These are phyloP conservation scores for Penicillium flavigenum DNA, from an alignment of 495 filamentous ascomycete genomes.

Conservation along the genomic window DNA sequence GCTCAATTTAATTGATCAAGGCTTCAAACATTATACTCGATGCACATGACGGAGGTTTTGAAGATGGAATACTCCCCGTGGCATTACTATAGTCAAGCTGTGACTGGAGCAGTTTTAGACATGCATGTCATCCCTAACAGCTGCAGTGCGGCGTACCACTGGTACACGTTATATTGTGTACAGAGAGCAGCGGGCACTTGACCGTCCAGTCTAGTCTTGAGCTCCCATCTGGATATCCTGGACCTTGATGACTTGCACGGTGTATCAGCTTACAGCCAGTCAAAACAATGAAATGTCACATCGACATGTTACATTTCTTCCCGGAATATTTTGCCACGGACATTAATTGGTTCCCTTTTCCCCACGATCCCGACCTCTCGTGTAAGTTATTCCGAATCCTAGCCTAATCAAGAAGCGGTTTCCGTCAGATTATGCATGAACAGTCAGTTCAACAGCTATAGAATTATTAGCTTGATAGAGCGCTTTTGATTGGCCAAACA, in stretches of 20 bases:
- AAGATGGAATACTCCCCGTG: background rate
- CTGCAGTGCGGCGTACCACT: background rate
- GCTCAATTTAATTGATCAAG: background rate
- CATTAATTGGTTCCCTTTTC: background rate
- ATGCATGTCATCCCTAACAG: background rate
- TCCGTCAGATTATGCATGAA: background rate
- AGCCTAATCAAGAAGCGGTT: background rate
- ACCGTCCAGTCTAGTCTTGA: background rate
- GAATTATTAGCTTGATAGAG: background rate
- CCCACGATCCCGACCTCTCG: background rate
- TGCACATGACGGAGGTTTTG: background rate
- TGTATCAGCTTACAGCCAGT: background rate
- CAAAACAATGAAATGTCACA: background rate
- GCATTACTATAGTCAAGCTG: background rate
- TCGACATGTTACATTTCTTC: background rate
- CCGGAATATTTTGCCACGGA: background rate
- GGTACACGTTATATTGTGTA: background rate
- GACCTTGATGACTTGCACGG: background rate
- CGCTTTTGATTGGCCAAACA: background rate
- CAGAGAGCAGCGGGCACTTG: background rate
- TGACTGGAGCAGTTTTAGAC: background rate
- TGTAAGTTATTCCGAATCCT: background rate
- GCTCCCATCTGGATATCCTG: too few relatives aligned
- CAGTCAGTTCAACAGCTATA: background rate
- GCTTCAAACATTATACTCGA: background rate